Conservation (phyloP, 768 basidiomycete genomes). For the Hirschioporus abietinus region DNA sequence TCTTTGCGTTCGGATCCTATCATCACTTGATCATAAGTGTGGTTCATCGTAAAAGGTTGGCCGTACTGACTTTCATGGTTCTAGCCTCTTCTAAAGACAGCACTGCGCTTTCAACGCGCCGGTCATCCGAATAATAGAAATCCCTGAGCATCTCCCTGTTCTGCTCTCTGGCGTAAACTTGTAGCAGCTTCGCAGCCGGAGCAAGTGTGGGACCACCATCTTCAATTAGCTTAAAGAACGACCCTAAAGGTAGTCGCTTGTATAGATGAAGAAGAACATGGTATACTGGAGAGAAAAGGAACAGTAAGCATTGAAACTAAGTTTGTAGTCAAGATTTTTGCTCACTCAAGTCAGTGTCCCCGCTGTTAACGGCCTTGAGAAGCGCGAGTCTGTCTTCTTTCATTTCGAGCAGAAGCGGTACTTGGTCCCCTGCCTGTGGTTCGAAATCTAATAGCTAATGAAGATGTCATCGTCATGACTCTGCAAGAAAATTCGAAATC, state of each 20-base stretch:
- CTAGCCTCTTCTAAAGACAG: conserved; percentile 81
- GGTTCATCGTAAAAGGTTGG: neutral
- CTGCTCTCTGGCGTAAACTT: conserved; percentile 88
- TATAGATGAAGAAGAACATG: conserved; percentile 88
- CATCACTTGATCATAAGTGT: conserved; percentile 5
- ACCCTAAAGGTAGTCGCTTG: conserved; percentile 75
- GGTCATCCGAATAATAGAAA: conserved; percentile 97
- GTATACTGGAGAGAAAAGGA: conserved; percentile 56
- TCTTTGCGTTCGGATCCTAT: conserved; percentile 69
- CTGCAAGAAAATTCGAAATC: neutral
- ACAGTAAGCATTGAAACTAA: neutral
- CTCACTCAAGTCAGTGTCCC: conserved; percentile 90
- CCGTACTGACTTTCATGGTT: conserved; percentile 47
- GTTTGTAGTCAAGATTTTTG: conserved; percentile 4
- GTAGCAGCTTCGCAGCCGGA: conserved; percentile 73
- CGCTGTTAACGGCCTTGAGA: conserved; percentile 87
- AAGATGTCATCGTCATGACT: neutral
- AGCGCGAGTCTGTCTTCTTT: conserved; percentile 88
- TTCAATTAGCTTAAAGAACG: conserved; percentile 92
- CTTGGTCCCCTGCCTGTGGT: conserved; percentile 82
- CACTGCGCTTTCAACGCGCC: conserved; percentile 89
- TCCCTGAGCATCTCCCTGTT: conserved; percentile 89
- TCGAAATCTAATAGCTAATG: conserved; percentile 86
- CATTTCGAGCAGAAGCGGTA: conserved; percentile 90
- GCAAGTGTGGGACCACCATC: conserved; percentile 74